These are phyloP conservation scores for Kurtzmaniella quercitrusa DNA, from an alignment of 1,139 yeast genomes.

Conservation along the genomic window DNA sequence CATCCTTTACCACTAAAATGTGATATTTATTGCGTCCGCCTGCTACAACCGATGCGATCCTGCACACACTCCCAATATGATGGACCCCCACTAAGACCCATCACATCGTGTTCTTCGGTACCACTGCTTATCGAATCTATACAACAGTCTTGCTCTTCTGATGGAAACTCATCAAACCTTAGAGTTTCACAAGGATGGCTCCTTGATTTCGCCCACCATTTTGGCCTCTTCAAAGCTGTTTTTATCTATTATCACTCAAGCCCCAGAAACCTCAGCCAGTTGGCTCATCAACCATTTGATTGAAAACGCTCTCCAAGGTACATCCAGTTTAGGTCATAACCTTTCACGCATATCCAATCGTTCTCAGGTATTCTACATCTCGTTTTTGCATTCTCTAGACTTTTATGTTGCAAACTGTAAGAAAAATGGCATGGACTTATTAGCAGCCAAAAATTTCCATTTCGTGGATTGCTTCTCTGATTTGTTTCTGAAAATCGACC, in stretches of 20 bases:
- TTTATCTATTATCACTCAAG: conserved; percentile 49
- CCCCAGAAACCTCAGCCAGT: conserved; percentile 59
- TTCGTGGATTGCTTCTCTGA: conserved; percentile 44
- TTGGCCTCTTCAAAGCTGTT: conserved; percentile 18
- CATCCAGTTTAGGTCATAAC: conserved; percentile 36
- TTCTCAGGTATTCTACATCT: conserved; percentile 30
- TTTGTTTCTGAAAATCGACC: conserved; percentile 30
- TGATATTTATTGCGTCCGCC: no score
- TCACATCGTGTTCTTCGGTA: not conserved
- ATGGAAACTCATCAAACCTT: conserved; percentile 44
- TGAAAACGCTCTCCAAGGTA: conserved; percentile 41
- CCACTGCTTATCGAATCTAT: no score
- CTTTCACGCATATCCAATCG: conserved; percentile 14
- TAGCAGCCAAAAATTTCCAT: conserved; percentile 23
- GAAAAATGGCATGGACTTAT: conserved; percentile 41
- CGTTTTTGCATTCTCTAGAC: conserved; percentile 38
- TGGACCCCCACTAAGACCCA: no score
- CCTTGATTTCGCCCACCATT: conserved; percentile 32
- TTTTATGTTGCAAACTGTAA: conserved; percentile 36
- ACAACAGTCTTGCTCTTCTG: no score
- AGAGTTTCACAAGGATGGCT: conserved; percentile 48
- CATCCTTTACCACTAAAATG: no score
- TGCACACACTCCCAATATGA: not conserved
- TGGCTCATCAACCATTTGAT: conserved; percentile 57
- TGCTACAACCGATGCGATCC: not conserved